A percentile compares a stretch with the other conserved stretches of the same genome.
Evolutionary conservation across 495 filamentous ascomycete species (phyloP).

Genomic region (Hypoxylon cercidicola): DNA sequence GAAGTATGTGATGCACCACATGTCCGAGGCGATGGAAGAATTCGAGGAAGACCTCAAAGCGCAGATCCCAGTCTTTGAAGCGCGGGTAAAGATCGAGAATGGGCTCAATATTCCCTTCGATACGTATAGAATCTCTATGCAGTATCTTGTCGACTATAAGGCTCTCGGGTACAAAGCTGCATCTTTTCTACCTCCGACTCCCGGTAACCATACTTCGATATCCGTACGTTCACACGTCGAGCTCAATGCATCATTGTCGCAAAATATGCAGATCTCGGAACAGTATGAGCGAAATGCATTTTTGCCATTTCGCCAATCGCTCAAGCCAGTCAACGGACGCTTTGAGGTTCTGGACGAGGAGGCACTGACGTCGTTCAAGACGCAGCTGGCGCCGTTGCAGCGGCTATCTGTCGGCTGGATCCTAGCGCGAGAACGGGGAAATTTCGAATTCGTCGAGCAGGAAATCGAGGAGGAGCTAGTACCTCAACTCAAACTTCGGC

Average conservation of each 20-base stretch:
- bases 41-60: slow-evolving; percentile 14
- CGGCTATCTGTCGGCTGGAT: slow-evolving; percentile 66
- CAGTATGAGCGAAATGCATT: slow-evolving; percentile 16
- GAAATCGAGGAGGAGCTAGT: slow-evolving; percentile 76
- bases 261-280: slow-evolving; percentile 16
- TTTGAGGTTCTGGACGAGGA: too few relatives aligned
- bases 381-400: slow-evolving; percentile 34
- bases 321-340: too few relatives aligned
- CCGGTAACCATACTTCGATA: not conserved
- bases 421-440: slow-evolving; percentile 65
- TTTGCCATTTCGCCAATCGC: slow-evolving; percentile 15
- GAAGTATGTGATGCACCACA: slow-evolving; percentile 13
- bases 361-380: too few relatives aligned
- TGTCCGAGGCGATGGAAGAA: slow-evolving; percentile 16
- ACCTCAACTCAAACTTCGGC: slow-evolving; percentile 67
- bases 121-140: slow-evolving; percentile 4
- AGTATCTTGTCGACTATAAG: slow-evolving; percentile 20
- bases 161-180: slow-evolving; percentile 11
- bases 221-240: slow-evolving; percentile 10
- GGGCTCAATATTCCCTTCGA: too few relatives aligned
- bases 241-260: slow-evolving; percentile 5
- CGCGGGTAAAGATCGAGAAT: slow-evolving; percentile 8
- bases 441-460: slow-evolving; percentile 65
- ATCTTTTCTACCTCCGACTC: slow-evolving; percentile 8
- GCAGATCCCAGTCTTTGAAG: slow-evolving; percentile 7